Conservation (phyloP, 78 protist genomes). For the Pigoraptor vietnamica region DNA sequence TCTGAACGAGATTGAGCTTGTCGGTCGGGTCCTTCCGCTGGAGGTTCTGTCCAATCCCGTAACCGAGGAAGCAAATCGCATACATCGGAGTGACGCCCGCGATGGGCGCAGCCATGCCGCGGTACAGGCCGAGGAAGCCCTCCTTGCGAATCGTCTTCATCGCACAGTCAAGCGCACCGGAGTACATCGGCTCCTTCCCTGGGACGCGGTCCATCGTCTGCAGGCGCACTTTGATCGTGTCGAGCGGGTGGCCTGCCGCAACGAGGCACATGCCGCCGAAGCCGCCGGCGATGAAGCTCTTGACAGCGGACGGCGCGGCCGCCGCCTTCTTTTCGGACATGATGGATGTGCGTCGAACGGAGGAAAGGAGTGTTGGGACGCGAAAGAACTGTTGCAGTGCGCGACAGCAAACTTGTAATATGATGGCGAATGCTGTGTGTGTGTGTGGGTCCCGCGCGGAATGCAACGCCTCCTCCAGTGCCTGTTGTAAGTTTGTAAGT, state of each 20-base stretch:
- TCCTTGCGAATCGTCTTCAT: slow-evolving; percentile 22
- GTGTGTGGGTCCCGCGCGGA: too few relatives aligned
- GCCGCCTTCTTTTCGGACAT: not conserved
- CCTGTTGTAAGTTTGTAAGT: too few relatives aligned
- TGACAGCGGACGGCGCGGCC: not conserved
- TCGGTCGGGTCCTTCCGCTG: slow-evolving; percentile 28
- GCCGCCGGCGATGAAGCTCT: slow-evolving; percentile 51
- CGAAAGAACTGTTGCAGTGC: too few relatives aligned
- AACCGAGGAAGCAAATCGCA: slow-evolving; percentile 66
- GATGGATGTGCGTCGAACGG: too few relatives aligned
- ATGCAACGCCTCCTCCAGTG: too few relatives aligned
- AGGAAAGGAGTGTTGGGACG: too few relatives aligned
- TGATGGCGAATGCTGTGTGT: too few relatives aligned
- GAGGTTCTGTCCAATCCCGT: not conserved
- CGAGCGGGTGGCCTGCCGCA: slow-evolving; percentile 48
- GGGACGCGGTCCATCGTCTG: slow-evolving; percentile 20
- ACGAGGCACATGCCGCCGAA: slow-evolving; percentile 63
- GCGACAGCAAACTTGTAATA: too few relatives aligned
- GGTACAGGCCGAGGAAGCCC: slow-evolving; percentile 56
- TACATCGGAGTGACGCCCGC: slow-evolving; percentile 62
- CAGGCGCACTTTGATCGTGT: slow-evolving; percentile 50
- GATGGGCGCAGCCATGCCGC: slow-evolving; percentile 65
- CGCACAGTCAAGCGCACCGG: slow-evolving; percentile 47
- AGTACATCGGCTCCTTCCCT: slow-evolving; percentile 23
- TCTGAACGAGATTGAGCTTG: not conserved